These are phyloP conservation scores for Blastobotrys muscicola DNA, from an alignment of 805 yeast genomes.

Conservation along the genomic window DNA sequence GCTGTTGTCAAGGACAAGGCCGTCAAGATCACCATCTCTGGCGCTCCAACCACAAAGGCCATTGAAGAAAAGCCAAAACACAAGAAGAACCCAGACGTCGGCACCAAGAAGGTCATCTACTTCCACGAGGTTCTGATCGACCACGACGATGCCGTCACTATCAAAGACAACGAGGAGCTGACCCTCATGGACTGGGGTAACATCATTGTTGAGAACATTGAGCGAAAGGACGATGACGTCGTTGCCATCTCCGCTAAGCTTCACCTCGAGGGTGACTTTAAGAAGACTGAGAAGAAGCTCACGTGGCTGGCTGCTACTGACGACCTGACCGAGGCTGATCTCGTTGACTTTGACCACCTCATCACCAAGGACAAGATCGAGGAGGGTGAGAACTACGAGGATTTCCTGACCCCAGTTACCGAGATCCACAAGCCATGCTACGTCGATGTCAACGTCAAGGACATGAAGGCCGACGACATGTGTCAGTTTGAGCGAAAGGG, in stretches of 20 bases:
- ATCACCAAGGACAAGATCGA: conserved; percentile 92
- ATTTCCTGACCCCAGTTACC: conserved; percentile 79
- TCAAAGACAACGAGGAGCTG: conserved; percentile 78
- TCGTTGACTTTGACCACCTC: conserved; percentile 88
- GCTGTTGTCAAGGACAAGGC: conserved; percentile 60
- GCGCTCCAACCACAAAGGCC: conserved; percentile 45
- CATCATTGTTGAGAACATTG: conserved; percentile 63
- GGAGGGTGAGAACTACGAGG: conserved; percentile 89
- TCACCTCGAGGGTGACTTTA: conserved; percentile 93
- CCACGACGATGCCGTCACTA: conserved; percentile 72
- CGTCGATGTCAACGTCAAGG: conserved; percentile 71
- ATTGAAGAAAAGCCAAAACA: conserved; percentile 80
- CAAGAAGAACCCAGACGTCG: conserved; percentile 89
- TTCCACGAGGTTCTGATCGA: conserved; percentile 61
- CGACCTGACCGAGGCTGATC: conserved; percentile 62
- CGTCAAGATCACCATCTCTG: conserved; percentile 55
- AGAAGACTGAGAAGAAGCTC: conserved; percentile 86
- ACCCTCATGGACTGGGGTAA: conserved; percentile 99
- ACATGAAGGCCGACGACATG: conserved; percentile 75
- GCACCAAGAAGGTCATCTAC: conserved; percentile 68
- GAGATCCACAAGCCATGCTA: conserved; percentile 70
- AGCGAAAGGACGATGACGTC: conserved; percentile 50
- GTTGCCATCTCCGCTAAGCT: conserved; percentile 63
- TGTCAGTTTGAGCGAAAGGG: conserved; percentile 97
- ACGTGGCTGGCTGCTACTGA: conserved; percentile 88